Percentiles rank a stretch among this genome's conserved stretches.
These are phyloP conservation scores for Eimeria acervulina DNA, from an alignment of 169 alveolate species.

Conservation along the genomic window DNA sequence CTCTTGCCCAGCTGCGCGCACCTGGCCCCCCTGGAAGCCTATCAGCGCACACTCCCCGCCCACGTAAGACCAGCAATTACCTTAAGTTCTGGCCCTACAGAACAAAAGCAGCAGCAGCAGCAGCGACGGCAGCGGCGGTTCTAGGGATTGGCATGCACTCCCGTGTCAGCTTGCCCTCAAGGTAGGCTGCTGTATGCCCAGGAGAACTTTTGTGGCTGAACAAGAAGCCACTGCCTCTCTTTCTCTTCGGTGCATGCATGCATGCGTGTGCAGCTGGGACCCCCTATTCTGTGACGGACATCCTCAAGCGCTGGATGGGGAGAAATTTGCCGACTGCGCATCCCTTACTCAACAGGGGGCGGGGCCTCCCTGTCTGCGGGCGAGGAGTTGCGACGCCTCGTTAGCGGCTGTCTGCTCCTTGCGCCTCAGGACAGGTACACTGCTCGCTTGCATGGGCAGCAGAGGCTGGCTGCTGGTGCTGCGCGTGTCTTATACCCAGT, in stretches of 20 bases:
- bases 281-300: slow-evolving; percentile 41
- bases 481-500: not conserved
- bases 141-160: not conserved
- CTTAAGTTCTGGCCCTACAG: not conserved
- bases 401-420: slow-evolving; percentile 35
- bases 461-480: not conserved
- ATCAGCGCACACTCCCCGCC: not conserved
- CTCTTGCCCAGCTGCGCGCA: slow-evolving; percentile 30
- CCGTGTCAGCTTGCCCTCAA: not conserved
- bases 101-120: not conserved
- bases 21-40: slow-evolving; percentile 44
- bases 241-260: not conserved
- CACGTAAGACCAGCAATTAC: not conserved
- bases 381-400: slow-evolving; percentile 61
- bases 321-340: slow-evolving; percentile 48
- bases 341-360: not conserved
- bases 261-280: slow-evolving; percentile 38
- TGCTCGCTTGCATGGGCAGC: not conserved
- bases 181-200: not conserved
- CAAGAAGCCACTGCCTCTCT: not conserved
- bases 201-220: not conserved
- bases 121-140: not conserved
- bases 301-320: slow-evolving; percentile 8
- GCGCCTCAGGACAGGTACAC: slow-evolving; percentile 55
- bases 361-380: slow-evolving; percentile 57